Conservation (phyloP, 306 rosid species). For the Trichosanthes cucumerina region DNA sequence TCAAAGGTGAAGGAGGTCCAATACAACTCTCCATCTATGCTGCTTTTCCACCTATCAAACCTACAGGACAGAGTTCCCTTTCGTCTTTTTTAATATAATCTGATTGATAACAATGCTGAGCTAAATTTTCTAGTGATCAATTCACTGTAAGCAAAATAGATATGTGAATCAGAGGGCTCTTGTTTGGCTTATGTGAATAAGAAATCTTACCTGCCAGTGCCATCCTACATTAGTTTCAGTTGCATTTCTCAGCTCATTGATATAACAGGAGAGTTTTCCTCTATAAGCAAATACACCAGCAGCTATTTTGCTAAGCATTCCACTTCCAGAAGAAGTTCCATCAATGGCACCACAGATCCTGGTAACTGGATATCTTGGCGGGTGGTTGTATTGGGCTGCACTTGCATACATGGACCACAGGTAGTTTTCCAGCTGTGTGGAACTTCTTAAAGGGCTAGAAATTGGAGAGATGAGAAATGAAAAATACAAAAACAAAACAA, state of each 20-base stretch:
- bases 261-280: constrained; percentile 38
- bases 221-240: constrained; percentile 42
- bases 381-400: constrained; percentile 56
- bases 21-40: not conserved
- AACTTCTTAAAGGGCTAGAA: constrained; percentile 29
- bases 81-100: not conserved
- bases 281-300: constrained; percentile 40
- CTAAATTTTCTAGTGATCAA: not conserved
- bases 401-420: not conserved
- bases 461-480: not conserved
- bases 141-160: not conserved
- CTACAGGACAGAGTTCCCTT: not conserved
- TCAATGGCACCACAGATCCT: constrained; percentile 51
- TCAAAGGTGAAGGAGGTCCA: not conserved
- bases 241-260: constrained; percentile 19
- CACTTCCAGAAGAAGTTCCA: constrained; percentile 20
- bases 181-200: not conserved
- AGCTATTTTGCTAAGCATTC: constrained; percentile 34
- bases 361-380: constrained; percentile 47
- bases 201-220: constrained; percentile 69
- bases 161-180: not conserved
- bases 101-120: not conserved
- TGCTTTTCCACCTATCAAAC: not conserved
- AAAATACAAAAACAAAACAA: not conserved
- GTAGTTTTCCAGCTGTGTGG: constrained; percentile 26